Evolutionary conservation across 2,329 filamentous ascomycete genomes (phyloP), one percentile per base, ranked within the genome.

Genomic region (Trichoderma atroviride): DNA sequence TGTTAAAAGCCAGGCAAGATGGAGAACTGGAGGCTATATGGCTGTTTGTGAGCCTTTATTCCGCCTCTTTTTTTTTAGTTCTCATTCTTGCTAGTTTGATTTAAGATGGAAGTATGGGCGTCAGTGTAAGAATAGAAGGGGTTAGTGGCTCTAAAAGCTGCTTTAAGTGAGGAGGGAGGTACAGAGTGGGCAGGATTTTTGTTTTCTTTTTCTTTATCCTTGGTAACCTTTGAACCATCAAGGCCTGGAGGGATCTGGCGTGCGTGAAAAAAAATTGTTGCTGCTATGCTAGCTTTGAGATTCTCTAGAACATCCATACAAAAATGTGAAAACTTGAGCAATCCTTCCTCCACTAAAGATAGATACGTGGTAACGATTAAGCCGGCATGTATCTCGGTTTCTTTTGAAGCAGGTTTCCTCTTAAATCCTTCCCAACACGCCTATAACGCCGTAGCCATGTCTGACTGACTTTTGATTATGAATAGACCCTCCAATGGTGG

Each of bases 371-470:
- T 55, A 31, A 62, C 50, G 58, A 63, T 22, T 27, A 11, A 69
- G 16, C 14, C 16, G 22, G 50, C 47, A 69, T 52, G 13, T 24
- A 61, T 68, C 27, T 60, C 37, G 43, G 40, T 72, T 73, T 74
- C 27, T 72, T 71, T 69, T 68, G 73, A 76, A 71, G 69, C 69
- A 73, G 74, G 72, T 75, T 70, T 70, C 37, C 43, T n/a, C 19
- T 43, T 27, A 70, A 74, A 75, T 75, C 75, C 76, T 72, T 76
- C 77, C 61, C 33, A 50, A 50, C 47, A 73, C 69, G 66, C 71
- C 75, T 74, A 72, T 69, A 78, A 78, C 76, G 76, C 77, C 75
- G 68, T 70, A 70, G 70, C 70, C 70, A 75, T 76, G 71, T 71
- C 71, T 70, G 69, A 70, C 31, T 53, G 47, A 43, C 40, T 24